Evolutionary conservation across 75 land plant species (phyloP), one percentile per base, ranked within the genome.

Genomic region (Ceratopteris richardii): DNA sequence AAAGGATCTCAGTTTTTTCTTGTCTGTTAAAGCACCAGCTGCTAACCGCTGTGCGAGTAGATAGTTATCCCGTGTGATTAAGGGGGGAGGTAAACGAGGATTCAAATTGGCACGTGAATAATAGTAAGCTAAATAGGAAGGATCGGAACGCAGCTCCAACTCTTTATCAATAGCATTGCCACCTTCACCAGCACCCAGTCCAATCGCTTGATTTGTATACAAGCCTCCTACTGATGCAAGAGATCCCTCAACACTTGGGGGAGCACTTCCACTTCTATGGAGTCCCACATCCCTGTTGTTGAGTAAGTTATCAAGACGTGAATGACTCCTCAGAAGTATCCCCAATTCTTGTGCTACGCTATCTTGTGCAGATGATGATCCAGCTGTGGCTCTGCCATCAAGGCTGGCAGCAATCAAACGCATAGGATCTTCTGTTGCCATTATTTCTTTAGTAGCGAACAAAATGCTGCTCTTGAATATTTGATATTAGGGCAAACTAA

Each of bases 221-320:
- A 83, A 60, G 31, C 86, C 84, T 0, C 82, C 85, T 10, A 90
- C 76, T 12, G 97, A 88, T 0, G 70, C 73, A 1, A 84, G 48
- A 11, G 96, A 86, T 7, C 91, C 96, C 59, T 95, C 83, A 24
- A 95, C 88, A n/a, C 97, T 86, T 1, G 99, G 96, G 16, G 99
- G 99, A 0, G 99, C 99, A 68, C 92, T 83, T 13, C 89, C 97
- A 61, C 99, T 95, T 57, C 99, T 51, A 54, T 74, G 80, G 22
- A 85, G 67, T 37, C 66, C 77, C 7, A 90, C 40, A 47, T 86
- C 87, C 46, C 75, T 65, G 37, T 66, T 85, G 52, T 71, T 67
- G 14, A 78, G 73, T 28, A 56, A 60, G 44, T 62, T 62, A 39
- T 73, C 80, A 9, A 66, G 74, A 12, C 75, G 55, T 51, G 84